Conservation (phyloP, 1,284 basidiomycete species). For the Rhodotorula mucilaginosa region DNA sequence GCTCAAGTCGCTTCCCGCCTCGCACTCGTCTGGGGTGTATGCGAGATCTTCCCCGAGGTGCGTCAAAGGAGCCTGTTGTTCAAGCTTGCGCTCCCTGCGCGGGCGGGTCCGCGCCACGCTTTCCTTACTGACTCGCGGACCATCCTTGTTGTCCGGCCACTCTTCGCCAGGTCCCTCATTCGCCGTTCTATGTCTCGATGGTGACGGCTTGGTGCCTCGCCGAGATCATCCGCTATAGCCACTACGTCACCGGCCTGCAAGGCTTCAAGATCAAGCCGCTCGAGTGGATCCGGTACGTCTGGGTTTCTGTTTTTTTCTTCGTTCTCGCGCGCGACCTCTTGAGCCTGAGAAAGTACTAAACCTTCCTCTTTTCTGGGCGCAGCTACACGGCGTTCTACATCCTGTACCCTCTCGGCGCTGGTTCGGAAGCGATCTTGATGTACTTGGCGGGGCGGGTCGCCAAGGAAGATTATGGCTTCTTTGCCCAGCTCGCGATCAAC, state of each 20-base stretch:
- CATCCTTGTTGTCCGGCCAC: too few species aligned
- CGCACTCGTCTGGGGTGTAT: conserved; percentile 82
- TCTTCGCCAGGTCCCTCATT: conserved; percentile 58
- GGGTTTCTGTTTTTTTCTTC: neutral
- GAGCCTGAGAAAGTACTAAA: too few species aligned
- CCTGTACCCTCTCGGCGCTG: conserved; percentile 87
- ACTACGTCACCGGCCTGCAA: conserved; percentile 74
- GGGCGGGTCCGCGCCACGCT: too few species aligned
- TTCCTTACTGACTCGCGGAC: too few species aligned
- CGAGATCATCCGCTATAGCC: conserved; percentile 87
- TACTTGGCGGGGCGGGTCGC: conserved; percentile 49
- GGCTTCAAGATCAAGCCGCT: conserved; percentile 51
- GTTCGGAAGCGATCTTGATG: conserved; percentile 82
- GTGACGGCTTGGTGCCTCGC: conserved; percentile 89
- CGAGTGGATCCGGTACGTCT: conserved; percentile 53
- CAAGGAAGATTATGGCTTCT: conserved; percentile 28
- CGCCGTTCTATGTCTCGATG: conserved; percentile 85
- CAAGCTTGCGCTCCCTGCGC: too few species aligned
- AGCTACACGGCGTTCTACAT: conserved; percentile 90
- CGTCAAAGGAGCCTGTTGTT: conserved; percentile 20
- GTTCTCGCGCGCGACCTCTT: too few species aligned
- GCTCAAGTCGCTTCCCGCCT: conserved; percentile 82
- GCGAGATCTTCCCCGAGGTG: conserved; percentile 57
- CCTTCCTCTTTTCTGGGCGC: neutral
- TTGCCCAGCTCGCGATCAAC: conserved; percentile 32